Evolutionary conservation across 768 basidiomycete species (phyloP).

Genomic region (Sarcomyxa edulis): DNA sequence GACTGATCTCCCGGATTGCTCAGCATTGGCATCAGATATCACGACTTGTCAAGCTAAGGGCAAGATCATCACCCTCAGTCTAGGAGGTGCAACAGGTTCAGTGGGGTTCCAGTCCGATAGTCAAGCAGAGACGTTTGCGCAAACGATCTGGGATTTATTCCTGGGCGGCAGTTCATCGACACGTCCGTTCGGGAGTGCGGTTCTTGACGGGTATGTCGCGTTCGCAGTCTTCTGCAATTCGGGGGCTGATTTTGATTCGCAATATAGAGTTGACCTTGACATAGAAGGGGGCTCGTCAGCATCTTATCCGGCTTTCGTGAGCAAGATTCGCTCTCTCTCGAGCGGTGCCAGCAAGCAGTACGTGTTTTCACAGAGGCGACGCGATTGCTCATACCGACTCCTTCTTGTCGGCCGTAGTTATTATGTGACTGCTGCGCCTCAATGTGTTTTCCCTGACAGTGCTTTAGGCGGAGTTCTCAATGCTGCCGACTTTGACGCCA

Average conservation of each 20-base stretch:
- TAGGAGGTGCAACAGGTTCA: constrained; percentile 60
- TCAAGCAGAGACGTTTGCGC: constrained; percentile 54
- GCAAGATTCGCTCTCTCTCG: constrained; percentile 45
- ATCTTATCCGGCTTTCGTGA: constrained; percentile 51
- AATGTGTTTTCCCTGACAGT: constrained; percentile 67
- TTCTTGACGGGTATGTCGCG: constrained; percentile 64
- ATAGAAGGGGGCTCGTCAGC: constrained; percentile 61
- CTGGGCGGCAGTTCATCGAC: constrained; percentile 51
- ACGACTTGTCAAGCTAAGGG: constrained; percentile 59
- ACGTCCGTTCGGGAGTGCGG: constrained; percentile 66
- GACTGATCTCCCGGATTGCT: constrained; percentile 57
- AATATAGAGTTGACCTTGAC: constrained; percentile 58
- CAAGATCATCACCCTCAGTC: constrained; percentile 52
- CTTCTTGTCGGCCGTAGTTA: constrained; percentile 39
- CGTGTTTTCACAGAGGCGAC: constrained; percentile 5
- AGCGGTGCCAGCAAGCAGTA: constrained; percentile 50
- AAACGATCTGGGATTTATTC: constrained; percentile 70
- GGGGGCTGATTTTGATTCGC: no score
- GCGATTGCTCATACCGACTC: neutral
- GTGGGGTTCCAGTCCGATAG: constrained; percentile 54
- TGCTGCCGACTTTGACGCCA: constrained; percentile 59
- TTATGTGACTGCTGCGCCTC: constrained; percentile 61
- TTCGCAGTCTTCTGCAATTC: neutral
- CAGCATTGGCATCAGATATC: constrained; percentile 56
- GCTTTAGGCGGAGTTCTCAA: constrained; percentile 56